These are phyloP conservation scores for Aureobasidium sp. DNA, from an alignment of 2,329 filamentous ascomycete species.

Conservation along the genomic window DNA sequence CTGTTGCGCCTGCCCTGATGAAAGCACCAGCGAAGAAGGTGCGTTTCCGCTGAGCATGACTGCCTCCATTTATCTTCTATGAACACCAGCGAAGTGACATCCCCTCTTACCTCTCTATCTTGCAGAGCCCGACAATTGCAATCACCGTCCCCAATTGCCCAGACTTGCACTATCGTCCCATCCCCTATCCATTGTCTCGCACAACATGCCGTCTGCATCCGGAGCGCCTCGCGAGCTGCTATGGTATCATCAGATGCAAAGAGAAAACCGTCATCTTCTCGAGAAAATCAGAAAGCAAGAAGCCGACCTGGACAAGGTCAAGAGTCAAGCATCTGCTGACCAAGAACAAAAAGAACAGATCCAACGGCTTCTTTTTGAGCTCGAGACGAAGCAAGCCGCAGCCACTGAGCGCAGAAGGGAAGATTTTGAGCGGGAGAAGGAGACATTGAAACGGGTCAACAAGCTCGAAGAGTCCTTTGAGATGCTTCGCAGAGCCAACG, in stretches of 20 bases:
- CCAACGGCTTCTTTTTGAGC: background rate
- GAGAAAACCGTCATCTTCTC: conserved; percentile 5
- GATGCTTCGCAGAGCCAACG: background rate
- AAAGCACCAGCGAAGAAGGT: background rate
- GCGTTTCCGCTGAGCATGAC: too few relatives aligned
- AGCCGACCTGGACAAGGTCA: conserved; percentile 2
- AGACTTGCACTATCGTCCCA: too few relatives aligned
- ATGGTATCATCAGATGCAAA: conserved; percentile 9
- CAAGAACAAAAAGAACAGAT: background rate
- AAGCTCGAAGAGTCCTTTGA: background rate
- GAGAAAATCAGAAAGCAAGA: background rate
- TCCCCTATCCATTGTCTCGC: too few relatives aligned
- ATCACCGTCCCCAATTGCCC: too few relatives aligned
- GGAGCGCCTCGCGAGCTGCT: conserved; percentile 3
- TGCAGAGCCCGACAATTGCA: background rate
- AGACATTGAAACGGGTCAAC: background rate
- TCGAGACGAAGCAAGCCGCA: background rate
- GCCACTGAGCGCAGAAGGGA: background rate
- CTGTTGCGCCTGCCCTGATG: background rate
- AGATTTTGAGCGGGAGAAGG: conserved; percentile 12
- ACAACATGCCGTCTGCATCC: background rate
- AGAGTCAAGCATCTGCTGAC: background rate
- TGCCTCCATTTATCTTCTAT: too few relatives aligned
- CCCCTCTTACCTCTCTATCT: background rate
- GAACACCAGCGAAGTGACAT: too few relatives aligned